Conservation (phyloP, 2,329 filamentous ascomycete species). For the Setomelanomma holmii region DNA sequence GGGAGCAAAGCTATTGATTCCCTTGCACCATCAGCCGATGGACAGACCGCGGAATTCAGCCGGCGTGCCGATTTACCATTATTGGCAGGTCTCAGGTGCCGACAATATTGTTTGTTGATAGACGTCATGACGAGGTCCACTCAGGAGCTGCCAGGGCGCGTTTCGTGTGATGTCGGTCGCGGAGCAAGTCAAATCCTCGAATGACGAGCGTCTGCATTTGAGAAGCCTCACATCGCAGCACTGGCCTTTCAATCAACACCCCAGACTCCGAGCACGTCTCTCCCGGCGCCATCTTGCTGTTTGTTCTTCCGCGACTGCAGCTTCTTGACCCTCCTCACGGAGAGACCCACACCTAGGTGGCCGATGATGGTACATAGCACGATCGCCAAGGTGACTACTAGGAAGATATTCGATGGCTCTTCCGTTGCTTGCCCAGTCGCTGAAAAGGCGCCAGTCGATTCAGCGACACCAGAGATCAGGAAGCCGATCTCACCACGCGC, state of each 20-base stretch:
- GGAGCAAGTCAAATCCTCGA: background rate
- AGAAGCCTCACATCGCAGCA: background rate
- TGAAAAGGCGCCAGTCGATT: constrained; percentile 60
- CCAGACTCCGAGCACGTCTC: constrained; percentile 55
- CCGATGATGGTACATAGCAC: constrained; percentile 64
- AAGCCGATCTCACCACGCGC: constrained; percentile 83
- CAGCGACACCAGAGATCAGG: constrained; percentile 73
- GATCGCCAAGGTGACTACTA: constrained; percentile 64
- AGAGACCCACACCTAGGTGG: constrained; percentile 59
- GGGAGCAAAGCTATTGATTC: no score
- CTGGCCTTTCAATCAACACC: constrained; percentile 41
- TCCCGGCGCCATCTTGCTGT: constrained; percentile 38
- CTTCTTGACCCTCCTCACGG: constrained; percentile 56
- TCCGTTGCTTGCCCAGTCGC: constrained; percentile 12
- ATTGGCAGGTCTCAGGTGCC: background rate
- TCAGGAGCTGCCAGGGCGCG: background rate
- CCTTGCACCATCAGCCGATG: no score
- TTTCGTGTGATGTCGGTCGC: background rate
- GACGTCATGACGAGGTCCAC: background rate
- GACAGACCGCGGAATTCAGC: background rate
- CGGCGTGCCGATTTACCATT: background rate
- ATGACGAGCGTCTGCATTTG: no score
- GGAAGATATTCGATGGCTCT: constrained; percentile 56
- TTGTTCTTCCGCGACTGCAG: constrained; percentile 46
- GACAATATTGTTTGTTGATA: background rate